Base-by-base conservation (phyloP, 2,329 filamentous ascomycete genomes). In the Aureobasidium subglaciale region DNA sequence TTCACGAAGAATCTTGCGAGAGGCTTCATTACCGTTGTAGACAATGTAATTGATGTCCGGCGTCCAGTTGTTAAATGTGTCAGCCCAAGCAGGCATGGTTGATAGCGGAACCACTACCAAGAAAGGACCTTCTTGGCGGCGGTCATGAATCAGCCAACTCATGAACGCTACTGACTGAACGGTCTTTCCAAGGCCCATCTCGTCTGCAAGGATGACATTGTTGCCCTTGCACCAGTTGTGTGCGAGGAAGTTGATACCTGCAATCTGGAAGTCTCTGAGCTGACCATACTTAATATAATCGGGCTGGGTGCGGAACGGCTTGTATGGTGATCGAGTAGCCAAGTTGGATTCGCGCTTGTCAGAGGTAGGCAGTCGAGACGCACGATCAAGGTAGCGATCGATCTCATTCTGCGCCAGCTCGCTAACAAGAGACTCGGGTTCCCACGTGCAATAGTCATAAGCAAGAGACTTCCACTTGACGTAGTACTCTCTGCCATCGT, bases 121-220 rank as follows among this genome's bases (percentile, higher is more conserved):
- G 67, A 96, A 97, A 0, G 93, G 93, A 0, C 93, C 93, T 70
- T 97, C 88, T 69, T 99, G 93, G 48, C 80, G 80, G 62, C 92
- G 84, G 57, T 90, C 85, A 71, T 97, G 92, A 55, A 90, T 88
- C 58, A 99, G 79, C 92, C 93, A 99, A 68, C 92, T 96, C 70
- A 99, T 86, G 70, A 97, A 97, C 0, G 92, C 85, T 25, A 99
- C 91, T 0, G 92, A 96, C 73, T 99, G 93, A 0, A 99, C 93
- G 0, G 93, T 99, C 75, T 99, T 99, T 25, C 93, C 93, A 13
- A 99, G 79, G 64, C 93, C 93, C 93, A 99, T 99, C 73, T 99
- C 93, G 68, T 99, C 93, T 46, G 93, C 93, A 53, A 99, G 80
- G 64, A 99, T 96, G 66, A 97, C 93, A 64, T 97, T 99, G 70